These are phyloP conservation scores for Cavenderia fasciculata DNA, from an alignment of 78 protist genomes.

Conservation along the genomic window DNA sequence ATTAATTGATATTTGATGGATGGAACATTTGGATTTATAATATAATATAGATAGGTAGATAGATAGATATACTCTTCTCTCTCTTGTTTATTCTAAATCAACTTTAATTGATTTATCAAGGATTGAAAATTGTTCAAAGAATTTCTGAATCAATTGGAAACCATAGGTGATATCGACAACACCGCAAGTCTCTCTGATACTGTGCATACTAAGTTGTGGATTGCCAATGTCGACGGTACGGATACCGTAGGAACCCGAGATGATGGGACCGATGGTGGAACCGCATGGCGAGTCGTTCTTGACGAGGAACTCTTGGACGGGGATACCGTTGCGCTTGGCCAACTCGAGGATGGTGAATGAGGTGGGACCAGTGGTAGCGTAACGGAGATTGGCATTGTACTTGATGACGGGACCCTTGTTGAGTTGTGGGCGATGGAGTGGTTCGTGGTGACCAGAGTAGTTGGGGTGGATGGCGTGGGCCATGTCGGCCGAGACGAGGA, in stretches of 20 bases:
- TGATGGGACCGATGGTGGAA: conserved; percentile 91
- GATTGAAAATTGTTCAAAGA: conserved; percentile 72
- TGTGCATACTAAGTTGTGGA: conserved; percentile 96
- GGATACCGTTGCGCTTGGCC: conserved; percentile 78
- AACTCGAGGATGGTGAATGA: conserved; percentile 72
- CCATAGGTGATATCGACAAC: conserved; percentile 75
- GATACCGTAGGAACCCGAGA: conserved; percentile 83
- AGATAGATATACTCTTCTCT: background rate
- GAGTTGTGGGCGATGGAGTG: conserved; percentile 91
- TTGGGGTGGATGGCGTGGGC: conserved; percentile 99
- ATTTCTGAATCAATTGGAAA: conserved; percentile 42
- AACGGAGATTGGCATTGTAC: conserved; percentile 94
- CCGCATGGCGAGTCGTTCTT: conserved; percentile 97
- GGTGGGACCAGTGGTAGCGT: conserved; percentile 91
- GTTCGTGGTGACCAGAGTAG: conserved; percentile 93
- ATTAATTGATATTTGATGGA: too few relatives aligned
- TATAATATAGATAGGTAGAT: too few relatives aligned
- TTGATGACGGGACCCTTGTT: conserved; percentile 94
- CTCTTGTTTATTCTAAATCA: conserved; percentile 32
- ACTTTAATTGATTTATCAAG: conserved; percentile 29
- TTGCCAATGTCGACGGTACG: conserved; percentile 94
- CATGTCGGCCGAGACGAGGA: conserved; percentile 93
- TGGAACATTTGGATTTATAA: too few relatives aligned
- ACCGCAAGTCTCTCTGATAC: conserved; percentile 89
- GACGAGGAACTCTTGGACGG: conserved; percentile 93